Percentiles rank a stretch among this genome's conserved stretches.
phyloP scores from a whole-genome alignment of 768 basidiomycete genomes.

The Mycena chlorophos region DNA sequence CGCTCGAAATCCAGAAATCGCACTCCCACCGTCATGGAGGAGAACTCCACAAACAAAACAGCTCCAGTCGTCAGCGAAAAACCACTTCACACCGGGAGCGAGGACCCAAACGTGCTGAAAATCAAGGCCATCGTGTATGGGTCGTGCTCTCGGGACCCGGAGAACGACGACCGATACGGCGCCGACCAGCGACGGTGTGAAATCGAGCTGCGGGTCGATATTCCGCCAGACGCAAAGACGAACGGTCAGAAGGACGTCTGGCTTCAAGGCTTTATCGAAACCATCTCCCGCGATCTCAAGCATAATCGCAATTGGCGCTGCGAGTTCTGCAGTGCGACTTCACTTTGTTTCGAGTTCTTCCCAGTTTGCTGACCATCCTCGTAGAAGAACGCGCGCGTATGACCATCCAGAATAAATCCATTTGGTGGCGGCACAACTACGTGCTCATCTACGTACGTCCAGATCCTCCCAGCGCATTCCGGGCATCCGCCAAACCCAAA shows the following conservation, averaged over 20 bases:
- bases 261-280: not conserved
- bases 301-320: slow-evolving; percentile 18
- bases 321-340: slow-evolving; percentile 17
- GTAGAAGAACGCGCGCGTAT: slow-evolving; percentile 9
- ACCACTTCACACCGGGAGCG: no score
- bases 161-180: slow-evolving; percentile 5
- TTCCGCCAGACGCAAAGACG: slow-evolving; percentile 7
- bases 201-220: slow-evolving; percentile 5
- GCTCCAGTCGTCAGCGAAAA: no score
- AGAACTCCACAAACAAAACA: no score
- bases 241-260: not conserved
- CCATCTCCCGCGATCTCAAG: slow-evolving; percentile 10
- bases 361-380: not conserved
- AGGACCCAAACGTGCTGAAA: no score
- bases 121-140: slow-evolving; percentile 10
- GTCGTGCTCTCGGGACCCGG: slow-evolving; percentile 7
- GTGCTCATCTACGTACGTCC: slow-evolving; percentile 7
- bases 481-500: no score
- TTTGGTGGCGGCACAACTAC: slow-evolving; percentile 7
- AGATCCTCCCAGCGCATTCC: not conserved
- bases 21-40: no score
- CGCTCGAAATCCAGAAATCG: no score
- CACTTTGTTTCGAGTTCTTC: no score
- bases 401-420: slow-evolving; percentile 9
- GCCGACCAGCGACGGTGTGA: slow-evolving; percentile 16